Base-by-base conservation (phyloP, 2,329 filamentous ascomycete genomes). In the Chaetomium strumarium region DNA sequence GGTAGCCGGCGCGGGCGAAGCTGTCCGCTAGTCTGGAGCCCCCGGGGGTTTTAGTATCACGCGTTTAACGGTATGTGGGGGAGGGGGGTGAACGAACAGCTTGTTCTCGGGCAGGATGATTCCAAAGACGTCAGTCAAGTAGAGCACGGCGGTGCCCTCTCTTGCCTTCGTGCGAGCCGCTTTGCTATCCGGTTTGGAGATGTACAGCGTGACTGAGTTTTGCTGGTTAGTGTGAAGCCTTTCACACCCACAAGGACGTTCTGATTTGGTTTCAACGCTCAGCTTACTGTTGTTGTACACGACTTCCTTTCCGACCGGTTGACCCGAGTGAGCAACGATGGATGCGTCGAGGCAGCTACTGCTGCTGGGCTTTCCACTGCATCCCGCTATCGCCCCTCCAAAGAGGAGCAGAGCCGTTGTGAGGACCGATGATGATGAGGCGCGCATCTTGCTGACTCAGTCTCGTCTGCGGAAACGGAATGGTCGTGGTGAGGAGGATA, bases 81-180 rank as follows among this genome's bases (percentile, higher is more conserved):
- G n/a, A n/a, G n/a, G n/a, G n/a, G 8, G 30, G 5, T 13, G 9
- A 55, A 55, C 63, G 17, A n/a, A 60, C 59, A 64, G 59, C 44
- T 61, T 64, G 51, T 65, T 65, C 49, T 64, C 46, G 24, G 46
- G 17, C 17, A 64, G 56, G 36, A 58, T 55, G 33, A 67, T 55
- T 36, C 64, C 65, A 40, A 62, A 66, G 9, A 65, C 60, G 43
- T 67, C 65, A 17, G 62, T 62, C 9, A 66, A 58, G 45, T 61
- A 62, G 8, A 66, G 43, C 12, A 66, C 57, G 1, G 60, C 64
- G 10, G 42, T 47, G 14, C 52, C 50, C 9, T 45, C 16, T 17
- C 55, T 38, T 13, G 53, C 49, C 31, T 53, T 51, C 16, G 52
- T n/a, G 31, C 52, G 52, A 12, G 34, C 14, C 13, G 41, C 47